Evolutionary conservation across 768 basidiomycete species (phyloP), one percentile per base, ranked within the genome.

Genomic region (Tephrocybe rancida): DNA sequence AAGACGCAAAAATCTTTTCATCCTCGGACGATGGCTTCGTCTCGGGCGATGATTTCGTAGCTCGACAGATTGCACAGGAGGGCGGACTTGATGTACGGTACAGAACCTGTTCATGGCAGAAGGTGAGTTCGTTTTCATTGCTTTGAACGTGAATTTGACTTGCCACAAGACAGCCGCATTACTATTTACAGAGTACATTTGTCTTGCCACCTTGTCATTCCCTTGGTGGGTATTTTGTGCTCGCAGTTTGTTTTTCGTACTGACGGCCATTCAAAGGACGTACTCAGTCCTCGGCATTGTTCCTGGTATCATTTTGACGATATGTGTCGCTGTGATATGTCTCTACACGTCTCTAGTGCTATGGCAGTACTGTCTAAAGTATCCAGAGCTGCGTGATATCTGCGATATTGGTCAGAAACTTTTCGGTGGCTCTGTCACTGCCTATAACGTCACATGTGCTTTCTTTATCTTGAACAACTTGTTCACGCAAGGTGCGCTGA

Each of bases 401-500:
- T 81, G 79, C 61, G 79, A 82, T 58, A 79, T 82, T 39, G 79
- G 78, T 1, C 69, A 67, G 37, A 66, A 71, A 43, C 71, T 82
- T 27, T 81, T 79, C 47, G 73, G 76, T 10, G 74, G 79, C 29
- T 78, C 79, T 0, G 56, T 75, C 37, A 52, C 73, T 41, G 81
- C 78, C 2, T 82, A 80, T 64, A 78, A 82, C 46, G 56, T 74
- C 27, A 81, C 81, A 1, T 76, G 74, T 3, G 64, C 80, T 26
- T 78, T 84, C 68, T 77, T 84, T 61, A 65, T 82, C 43, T 63
- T 80, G 39, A 84, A 84, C 66, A 83, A 82, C 61, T 78, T 77
- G 16, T 80, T 81, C 67, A 80, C 79, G 35, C 77, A 78, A 72
- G 80, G 78, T 69, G 18, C 3, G 59, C 55, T 11, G 24, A 19